phyloP scores from a whole-genome alignment of 371 early-diverging fungal genomes.

The Rhizomucor miehei region DNA sequence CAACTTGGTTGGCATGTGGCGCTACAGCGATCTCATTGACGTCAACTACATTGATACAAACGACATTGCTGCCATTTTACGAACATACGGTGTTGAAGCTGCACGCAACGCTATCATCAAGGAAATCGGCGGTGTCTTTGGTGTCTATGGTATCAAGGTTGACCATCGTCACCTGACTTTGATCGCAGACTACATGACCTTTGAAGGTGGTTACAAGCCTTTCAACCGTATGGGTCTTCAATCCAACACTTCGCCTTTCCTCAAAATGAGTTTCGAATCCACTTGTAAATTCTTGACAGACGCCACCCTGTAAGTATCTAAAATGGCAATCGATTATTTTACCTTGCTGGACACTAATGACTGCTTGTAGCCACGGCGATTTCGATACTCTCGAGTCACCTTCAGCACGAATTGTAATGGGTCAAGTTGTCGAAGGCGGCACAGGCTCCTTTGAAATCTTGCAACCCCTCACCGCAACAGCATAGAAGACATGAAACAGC shows the following conservation, averaged over 20 bases:
- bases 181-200: slow-evolving; percentile 99
- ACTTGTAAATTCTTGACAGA: slow-evolving; percentile 93
- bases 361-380: slow-evolving; percentile 64
- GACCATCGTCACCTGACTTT: slow-evolving; percentile 96
- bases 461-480: slow-evolving; percentile 46
- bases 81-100: slow-evolving; percentile 99
- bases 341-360: slow-evolving; percentile 1
- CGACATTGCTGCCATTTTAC: slow-evolving; percentile 93
- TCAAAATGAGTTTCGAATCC: slow-evolving; percentile 97
- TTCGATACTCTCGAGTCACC: slow-evolving; percentile 88
- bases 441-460: slow-evolving; percentile 94
- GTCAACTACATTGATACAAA: slow-evolving; percentile 91
- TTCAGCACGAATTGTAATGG: slow-evolving; percentile 91
- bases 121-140: slow-evolving; percentile 97
- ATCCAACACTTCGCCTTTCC: slow-evolving; percentile 90
- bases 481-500: slow-evolving; percentile 2
- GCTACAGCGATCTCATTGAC: slow-evolving; percentile 72
- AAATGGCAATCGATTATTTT: background rate
- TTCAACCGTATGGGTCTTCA: slow-evolving; percentile 95
- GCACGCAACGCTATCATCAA: slow-evolving; percentile 94
- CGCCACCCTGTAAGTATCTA: slow-evolving; percentile 69
- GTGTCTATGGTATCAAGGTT: slow-evolving; percentile 96
- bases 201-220: slow-evolving; percentile 97
- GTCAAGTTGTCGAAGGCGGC: slow-evolving; percentile 90
- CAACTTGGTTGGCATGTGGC: slow-evolving; percentile 93